Percentiles rank a stretch among this genome's conserved stretches.
phyloP scores from a whole-genome alignment of 768 basidiomycete species.

The Plicaturopsis crispa region DNA sequence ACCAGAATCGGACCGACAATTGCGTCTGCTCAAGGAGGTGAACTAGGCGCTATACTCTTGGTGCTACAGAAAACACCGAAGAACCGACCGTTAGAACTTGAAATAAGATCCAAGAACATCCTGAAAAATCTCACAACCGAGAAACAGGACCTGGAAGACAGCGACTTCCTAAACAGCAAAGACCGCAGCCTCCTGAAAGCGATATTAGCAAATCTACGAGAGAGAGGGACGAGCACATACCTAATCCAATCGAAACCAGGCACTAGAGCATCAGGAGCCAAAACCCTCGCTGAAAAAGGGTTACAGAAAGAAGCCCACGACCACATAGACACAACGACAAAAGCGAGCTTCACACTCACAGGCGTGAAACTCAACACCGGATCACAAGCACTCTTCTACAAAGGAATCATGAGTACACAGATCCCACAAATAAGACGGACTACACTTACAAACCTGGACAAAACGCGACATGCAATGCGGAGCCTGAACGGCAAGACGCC shows the following conservation, averaged over 20 bases:
- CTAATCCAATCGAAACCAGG: background rate
- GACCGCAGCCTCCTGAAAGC: background rate
- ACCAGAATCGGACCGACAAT: background rate
- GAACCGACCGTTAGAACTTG: background rate
- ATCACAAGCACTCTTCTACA: background rate
- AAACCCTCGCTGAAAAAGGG: background rate
- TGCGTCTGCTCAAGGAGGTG: background rate
- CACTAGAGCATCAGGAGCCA: background rate
- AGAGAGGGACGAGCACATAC: background rate
- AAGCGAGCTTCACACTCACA: background rate
- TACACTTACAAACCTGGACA: constrained; percentile 1
- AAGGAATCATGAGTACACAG: background rate
- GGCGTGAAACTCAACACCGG: background rate
- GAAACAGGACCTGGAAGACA: background rate
- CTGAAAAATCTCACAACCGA: background rate
- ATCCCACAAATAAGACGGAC: background rate
- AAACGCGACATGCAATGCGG: background rate
- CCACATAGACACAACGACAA: background rate
- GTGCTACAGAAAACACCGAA: background rate
- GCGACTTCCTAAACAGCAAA: background rate
- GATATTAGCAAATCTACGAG: background rate
- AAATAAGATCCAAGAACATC: background rate
- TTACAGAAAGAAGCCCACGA: background rate
- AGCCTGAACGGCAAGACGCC: background rate
- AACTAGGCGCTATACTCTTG: background rate